phyloP scores from a whole-genome alignment of 768 basidiomycete species.

The Hemileccinum rubropunctum region DNA sequence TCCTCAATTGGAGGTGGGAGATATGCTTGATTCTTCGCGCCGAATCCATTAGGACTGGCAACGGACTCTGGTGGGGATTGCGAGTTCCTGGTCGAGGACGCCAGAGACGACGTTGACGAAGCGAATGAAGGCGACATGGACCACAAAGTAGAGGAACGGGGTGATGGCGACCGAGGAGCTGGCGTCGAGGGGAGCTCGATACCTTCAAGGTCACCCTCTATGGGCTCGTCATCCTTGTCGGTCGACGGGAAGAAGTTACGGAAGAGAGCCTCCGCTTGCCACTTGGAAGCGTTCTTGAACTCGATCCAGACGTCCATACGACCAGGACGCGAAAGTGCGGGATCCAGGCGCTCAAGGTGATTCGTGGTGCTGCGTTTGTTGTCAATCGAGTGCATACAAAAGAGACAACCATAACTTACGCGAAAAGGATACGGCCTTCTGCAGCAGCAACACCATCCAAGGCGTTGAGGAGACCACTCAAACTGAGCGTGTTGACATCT shows the following conservation, averaged over 20 bases:
- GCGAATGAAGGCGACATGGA: conserved; percentile 44
- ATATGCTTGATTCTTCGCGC: conserved; percentile 57
- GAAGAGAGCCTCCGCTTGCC: conserved; percentile 85
- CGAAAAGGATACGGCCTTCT: conserved; percentile 86
- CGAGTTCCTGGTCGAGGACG: conserved; percentile 30
- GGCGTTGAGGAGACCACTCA: conserved; percentile 81
- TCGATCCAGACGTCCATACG: conserved; percentile 93
- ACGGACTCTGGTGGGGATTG: conserved; percentile 22
- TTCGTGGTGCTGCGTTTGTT: conserved; percentile 66
- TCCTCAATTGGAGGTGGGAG: conserved; percentile 64
- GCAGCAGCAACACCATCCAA: conserved; percentile 85
- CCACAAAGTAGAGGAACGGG: conserved; percentile 46
- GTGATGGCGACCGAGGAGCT: conserved; percentile 41
- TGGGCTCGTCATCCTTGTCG: conserved; percentile 44
- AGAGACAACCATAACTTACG: conserved; percentile 49
- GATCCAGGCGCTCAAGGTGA: conserved; percentile 87
- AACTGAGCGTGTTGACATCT: conserved; percentile 76
- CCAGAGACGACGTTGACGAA: conserved; percentile 40
- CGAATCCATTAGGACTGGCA: conserved; percentile 34
- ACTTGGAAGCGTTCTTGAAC: conserved; percentile 82
- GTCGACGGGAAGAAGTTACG: conserved; percentile 87
- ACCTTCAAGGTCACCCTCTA: conserved; percentile 44
- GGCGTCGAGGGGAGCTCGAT: conserved; percentile 41
- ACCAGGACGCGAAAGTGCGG: conserved; percentile 88
- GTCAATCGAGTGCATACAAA: not conserved